Evolutionary conservation across 768 basidiomycete genomes (phyloP), one percentile per base, ranked within the genome.

Genomic region (Russula sp.): DNA sequence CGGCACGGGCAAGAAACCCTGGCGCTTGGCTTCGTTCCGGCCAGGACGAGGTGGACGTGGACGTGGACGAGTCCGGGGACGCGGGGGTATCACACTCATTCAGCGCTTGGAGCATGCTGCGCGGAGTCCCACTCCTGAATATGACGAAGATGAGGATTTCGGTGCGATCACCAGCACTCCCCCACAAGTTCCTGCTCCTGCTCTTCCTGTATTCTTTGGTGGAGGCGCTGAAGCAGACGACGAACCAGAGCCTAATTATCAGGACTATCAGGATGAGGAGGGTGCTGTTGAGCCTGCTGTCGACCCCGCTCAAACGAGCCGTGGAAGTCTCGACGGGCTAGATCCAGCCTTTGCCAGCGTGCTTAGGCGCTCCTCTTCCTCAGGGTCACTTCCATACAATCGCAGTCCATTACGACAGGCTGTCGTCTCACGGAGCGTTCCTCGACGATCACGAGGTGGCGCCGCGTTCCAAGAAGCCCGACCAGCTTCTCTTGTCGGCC

Each of bases 291-390:
- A 76, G 42, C 69, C 74, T 1, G 76, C 79, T 10, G 77, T 75
- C 11, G 73, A 76, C 44, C 70, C 74, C 13, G 75, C 73, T 14
- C 74, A 72, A 10, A 87, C 86, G 4, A 88, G 89, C 69, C 80
- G 86, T 40, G 83, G 83, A 7, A 90, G 87, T 69, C 82, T 91
- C 5, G 90, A 93, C 61, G 91, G 90, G 50, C 90, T 94, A 88
- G 92, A 94, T 66, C 92, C 93, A 11, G 81, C 77, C 0, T 94
- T 91, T 71, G 90, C 91, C 59, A 90, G 89, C 64, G 80, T 92
- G 16, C 83, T 93, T 51, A 83, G 83, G 61, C 85, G 86, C 46
- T 75, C 81, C 5, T 74, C 76, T 0, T 80, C 77, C 22, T 73
- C 75, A 53, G 77, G 75, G 46, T 77, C 79, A 3, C 54, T 80